Evolutionary conservation across 768 basidiomycete species (phyloP).

Genomic region (Agrocybe chaxingu): DNA sequence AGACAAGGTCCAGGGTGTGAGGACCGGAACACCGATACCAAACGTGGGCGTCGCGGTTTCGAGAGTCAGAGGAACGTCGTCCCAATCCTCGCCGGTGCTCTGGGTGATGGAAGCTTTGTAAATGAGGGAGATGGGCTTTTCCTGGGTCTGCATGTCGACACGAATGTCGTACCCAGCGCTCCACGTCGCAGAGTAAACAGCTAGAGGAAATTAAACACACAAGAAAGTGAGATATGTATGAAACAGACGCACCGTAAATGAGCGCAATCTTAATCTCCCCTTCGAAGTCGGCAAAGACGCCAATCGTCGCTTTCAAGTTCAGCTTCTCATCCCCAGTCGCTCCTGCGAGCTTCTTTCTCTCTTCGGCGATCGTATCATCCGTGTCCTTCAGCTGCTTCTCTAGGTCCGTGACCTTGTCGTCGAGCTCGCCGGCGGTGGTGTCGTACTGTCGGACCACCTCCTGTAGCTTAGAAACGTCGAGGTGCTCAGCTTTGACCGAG

Average conservation of each 20-base stretch:
- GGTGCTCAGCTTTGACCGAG: constrained; percentile 29
- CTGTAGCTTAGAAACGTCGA: constrained; percentile 24
- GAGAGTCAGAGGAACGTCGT: constrained; percentile 36
- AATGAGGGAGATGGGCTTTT: constrained; percentile 31
- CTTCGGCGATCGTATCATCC: constrained; percentile 20
- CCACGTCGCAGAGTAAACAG: constrained; percentile 35
- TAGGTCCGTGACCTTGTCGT: constrained; percentile 26
- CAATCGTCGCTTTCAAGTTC: constrained; percentile 27
- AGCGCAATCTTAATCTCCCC: constrained; percentile 36
- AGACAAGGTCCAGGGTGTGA: constrained; percentile 35
- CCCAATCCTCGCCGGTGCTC: constrained; percentile 44
- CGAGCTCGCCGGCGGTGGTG: constrained; percentile 27
- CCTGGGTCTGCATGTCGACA: constrained; percentile 37
- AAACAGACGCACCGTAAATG: constrained; percentile 31
- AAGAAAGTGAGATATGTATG: background rate
- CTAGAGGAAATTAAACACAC: constrained; percentile 18
- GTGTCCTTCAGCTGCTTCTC: constrained; percentile 22
- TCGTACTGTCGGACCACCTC: constrained; percentile 31
- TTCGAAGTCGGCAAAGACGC: constrained; percentile 32
- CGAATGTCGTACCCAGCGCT: constrained; percentile 38
- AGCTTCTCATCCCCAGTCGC: constrained; percentile 22
- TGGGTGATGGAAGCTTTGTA: constrained; percentile 42
- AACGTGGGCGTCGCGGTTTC: constrained; percentile 43
- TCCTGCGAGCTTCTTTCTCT: constrained; percentile 17
- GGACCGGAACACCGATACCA: constrained; percentile 31